Evolutionary conservation across 495 filamentous ascomycete genomes (phyloP).

Genomic region (Bacidia rubella): DNA sequence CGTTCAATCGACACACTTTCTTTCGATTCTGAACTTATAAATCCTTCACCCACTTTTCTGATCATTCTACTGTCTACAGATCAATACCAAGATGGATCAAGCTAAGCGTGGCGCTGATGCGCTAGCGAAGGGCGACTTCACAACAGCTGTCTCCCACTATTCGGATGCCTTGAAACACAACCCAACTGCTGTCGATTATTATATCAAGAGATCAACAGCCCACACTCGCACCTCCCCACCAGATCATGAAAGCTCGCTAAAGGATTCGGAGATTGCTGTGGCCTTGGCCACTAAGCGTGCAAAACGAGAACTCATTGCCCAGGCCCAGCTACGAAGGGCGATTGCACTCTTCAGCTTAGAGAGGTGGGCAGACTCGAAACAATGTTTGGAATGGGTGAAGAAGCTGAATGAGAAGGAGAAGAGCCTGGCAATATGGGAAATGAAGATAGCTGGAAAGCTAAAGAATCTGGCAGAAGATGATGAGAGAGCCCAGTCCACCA

Average conservation of each 20-base stretch:
- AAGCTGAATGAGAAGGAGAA: conserved; percentile 48
- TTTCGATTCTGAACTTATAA: too few species aligned
- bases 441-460: conserved; percentile 38
- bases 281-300: conserved; percentile 54
- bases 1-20: not conserved
- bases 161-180: conserved; percentile 57
- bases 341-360: conserved; percentile 58
- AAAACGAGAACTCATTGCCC: conserved; percentile 65
- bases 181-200: conserved; percentile 64
- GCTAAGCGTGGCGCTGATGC: conserved; percentile 52
- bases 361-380: conserved; percentile 61
- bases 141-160: conserved; percentile 53
- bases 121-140: conserved; percentile 46
- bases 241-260: conserved; percentile 45
- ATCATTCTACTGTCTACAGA: too few species aligned
- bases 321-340: conserved; percentile 68
- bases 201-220: conserved; percentile 76
- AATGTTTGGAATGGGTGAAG: conserved; percentile 55
- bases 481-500: conserved; percentile 39
- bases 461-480: conserved; percentile 46
- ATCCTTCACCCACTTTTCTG: too few species aligned
- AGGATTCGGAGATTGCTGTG: conserved; percentile 70
- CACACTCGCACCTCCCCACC: conserved; percentile 52
- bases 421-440: conserved; percentile 48
- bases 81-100: too few species aligned